Conservation (phyloP, 2,329 filamentous ascomycete species). For the Alternaria infectoria region DNA sequence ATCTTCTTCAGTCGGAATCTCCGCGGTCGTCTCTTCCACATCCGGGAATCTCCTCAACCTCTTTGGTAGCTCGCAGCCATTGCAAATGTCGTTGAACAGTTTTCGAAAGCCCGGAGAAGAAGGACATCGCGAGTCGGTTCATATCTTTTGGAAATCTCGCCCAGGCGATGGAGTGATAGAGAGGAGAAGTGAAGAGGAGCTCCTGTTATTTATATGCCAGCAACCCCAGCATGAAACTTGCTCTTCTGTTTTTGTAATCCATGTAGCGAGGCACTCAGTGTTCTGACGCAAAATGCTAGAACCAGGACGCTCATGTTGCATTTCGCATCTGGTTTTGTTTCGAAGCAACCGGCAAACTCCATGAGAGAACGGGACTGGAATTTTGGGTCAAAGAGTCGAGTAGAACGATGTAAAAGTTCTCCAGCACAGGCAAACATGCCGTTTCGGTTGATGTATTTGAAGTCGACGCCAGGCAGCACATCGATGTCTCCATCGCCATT, state of each 20-base stretch:
- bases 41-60: rapidly evolving
- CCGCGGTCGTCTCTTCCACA: background rate
- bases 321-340: background rate
- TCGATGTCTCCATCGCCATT: no score
- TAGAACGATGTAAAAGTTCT: no score
- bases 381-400: background rate
- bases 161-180: rapidly evolving
- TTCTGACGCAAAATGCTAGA: background rate
- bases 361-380: no score
- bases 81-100: no score
- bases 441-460: no score
- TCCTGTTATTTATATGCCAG: background rate
- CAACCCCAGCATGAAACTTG: no score
- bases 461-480: background rate
- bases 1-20: background rate
- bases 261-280: background rate
- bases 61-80: background rate
- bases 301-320: background rate
- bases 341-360: background rate
- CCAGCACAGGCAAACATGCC: background rate
- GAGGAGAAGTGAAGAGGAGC: rapidly evolving
- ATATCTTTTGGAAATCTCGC: no score
- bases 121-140: no score
- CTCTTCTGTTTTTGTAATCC: no score
- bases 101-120: background rate